Percentiles rank a stretch among this genome's conserved stretches.
phyloP scores from a whole-genome alignment of 176 grass and related monocot species.

The Avena atlantica region DNA sequence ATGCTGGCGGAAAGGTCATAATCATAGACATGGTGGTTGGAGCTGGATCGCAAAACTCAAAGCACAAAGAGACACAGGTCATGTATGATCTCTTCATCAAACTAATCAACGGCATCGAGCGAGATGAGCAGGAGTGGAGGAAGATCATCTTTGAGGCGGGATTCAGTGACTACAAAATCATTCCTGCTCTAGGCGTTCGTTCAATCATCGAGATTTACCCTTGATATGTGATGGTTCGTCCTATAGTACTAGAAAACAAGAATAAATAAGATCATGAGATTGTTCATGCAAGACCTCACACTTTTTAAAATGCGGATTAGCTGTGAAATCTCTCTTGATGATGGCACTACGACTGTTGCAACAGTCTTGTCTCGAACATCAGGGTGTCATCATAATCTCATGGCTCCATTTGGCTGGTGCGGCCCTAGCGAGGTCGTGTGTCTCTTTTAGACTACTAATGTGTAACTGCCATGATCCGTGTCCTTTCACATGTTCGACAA shows the following conservation, averaged over 20 bases:
- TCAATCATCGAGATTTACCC: no score
- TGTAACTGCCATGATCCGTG: constrained; percentile 18
- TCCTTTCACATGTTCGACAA: no score
- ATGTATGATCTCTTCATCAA: no score
- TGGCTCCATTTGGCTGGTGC: constrained; percentile 36
- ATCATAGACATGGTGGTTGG: no score
- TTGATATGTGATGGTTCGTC: neutral
- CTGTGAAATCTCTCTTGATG: constrained; percentile 33
- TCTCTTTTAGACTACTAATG: constrained; percentile 13
- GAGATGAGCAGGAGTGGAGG: no score
- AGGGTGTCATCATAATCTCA: neutral
- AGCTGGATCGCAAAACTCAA: no score
- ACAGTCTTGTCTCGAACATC: constrained; percentile 16
- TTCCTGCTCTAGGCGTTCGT: no score
- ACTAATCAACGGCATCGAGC: no score
- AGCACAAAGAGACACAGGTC: no score
- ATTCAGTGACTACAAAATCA: no score
- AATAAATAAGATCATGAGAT: neutral
- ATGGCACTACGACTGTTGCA: neutral
- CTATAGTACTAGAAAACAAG: neutral
- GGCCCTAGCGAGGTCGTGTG: constrained; percentile 25
- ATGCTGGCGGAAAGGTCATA: no score
- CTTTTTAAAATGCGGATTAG: neutral
- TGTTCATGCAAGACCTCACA: neutral
- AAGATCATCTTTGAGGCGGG: no score